Evolutionary conservation across 768 basidiomycete genomes (phyloP), one percentile per base, ranked within the genome.

Genomic region (Lactarius sanguifluus): DNA sequence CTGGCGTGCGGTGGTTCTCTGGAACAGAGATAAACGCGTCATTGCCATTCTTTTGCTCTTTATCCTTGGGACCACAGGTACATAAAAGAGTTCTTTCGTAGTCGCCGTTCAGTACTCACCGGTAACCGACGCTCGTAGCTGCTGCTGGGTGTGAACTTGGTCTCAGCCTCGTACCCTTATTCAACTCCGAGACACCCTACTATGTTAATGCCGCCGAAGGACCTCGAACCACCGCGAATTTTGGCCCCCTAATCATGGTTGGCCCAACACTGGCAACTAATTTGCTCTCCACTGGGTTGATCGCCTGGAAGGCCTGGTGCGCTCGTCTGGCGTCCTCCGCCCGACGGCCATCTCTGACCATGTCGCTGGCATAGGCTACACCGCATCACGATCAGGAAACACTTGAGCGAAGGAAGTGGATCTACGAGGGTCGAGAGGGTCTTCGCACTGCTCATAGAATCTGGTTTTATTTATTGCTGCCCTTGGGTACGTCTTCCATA

Each of bases 391-490:
- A 34, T 58, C 20, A 5, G n/a, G 36, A 38, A 58, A 23, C 20
- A 58, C 13, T 23, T 58, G 4, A 8, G 55, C 0, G 65, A 62
- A 50, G 65, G 60, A 23, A 57, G 5, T 18, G 41, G 40, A 30
- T 52, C 65, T 0, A 18, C 30, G 23, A 66, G 60, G 25, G 60
- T 66, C 12, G 65, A 66, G 20, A 66, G 40, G 38, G 28, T 62
- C 12, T 45, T 66, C 55, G 60, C 65, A n/a, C 36, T 66, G 8
- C 65, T 66, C 45, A 45, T 66, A n/a, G 65, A 66, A 28, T 66
- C 65, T 8, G 65, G 65, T 50, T 61, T 66, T 40, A 25, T 62
- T 9, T 66, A 66, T 23, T 66, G 60, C 28, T 61, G 60, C 36
- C 18, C 57, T 25, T 66, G 60, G 65, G 65, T 66, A 20, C 1